Evolutionary conservation across 768 basidiomycete species (phyloP).

Genomic region (Glaciozyma martinii): DNA sequence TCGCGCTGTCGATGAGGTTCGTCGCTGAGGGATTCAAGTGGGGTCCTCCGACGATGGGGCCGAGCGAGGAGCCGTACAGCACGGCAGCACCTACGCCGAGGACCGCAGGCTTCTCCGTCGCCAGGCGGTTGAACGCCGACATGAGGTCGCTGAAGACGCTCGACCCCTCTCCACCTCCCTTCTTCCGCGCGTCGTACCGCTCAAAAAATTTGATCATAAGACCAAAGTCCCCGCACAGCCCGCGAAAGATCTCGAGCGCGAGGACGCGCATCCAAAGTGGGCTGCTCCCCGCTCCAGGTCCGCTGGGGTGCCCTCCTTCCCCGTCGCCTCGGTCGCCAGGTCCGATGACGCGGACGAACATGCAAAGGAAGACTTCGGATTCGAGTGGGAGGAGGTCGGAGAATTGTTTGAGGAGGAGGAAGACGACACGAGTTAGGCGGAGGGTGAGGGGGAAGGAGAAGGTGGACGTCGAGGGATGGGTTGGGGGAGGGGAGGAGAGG

Average conservation of each 20-base stretch:
- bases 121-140: conserved; percentile 69
- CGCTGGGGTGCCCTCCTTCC: conserved; percentile 35
- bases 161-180: conserved; percentile 11
- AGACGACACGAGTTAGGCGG: conserved; percentile 85
- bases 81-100: conserved; percentile 63
- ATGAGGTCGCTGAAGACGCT: conserved; percentile 67
- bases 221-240: conserved; percentile 70
- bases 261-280: conserved; percentile 84
- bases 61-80: conserved; percentile 70
- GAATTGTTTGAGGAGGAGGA: conserved; percentile 85
- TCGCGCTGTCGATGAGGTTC: conserved; percentile 22
- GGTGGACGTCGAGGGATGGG: conserved; percentile 33
- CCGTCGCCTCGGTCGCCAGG: conserved; percentile 40
- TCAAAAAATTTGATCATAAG: conserved; percentile 71
- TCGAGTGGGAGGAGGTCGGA: conserved; percentile 69
- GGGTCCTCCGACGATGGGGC: conserved; percentile 32
- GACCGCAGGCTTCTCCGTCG: conserved; percentile 77
- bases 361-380: conserved; percentile 72
- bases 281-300: conserved; percentile 30
- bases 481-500: conserved; percentile 46
- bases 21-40: neutral
- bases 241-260: conserved; percentile 85
- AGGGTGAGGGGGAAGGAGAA: conserved; percentile 52
- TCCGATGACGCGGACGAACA: conserved; percentile 42
- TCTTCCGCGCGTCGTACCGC: conserved; percentile 50